Evolutionary conservation across 768 basidiomycete species (phyloP).

Genomic region (Cystoderma amianthinum): DNA sequence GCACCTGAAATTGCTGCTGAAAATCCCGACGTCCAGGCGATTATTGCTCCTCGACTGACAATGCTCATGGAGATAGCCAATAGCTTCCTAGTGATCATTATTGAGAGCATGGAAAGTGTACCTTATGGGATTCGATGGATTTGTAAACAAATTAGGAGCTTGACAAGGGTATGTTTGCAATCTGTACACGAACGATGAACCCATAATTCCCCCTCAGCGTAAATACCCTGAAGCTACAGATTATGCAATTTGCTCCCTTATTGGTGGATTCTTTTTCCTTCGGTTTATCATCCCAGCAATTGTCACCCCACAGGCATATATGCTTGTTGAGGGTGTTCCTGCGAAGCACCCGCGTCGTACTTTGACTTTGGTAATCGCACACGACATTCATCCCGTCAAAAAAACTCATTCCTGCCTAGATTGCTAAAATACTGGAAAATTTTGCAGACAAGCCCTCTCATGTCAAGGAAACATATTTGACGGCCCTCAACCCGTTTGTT

Average conservation of each 20-base stretch:
- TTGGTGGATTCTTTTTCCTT: conserved; percentile 99
- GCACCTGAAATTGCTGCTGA: conserved; percentile 92
- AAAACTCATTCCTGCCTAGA: conserved; percentile 49
- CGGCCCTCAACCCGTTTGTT: conserved; percentile 95
- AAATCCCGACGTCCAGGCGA: conserved; percentile 93
- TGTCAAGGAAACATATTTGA: conserved; percentile 98
- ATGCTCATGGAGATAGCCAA: conserved; percentile 99
- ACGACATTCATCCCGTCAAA: background rate
- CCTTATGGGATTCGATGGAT: conserved; percentile 99
- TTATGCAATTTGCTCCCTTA: conserved; percentile 96
- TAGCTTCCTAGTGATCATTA: conserved; percentile 94
- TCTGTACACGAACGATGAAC: background rate
- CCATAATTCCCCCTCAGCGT: conserved; percentile 42
- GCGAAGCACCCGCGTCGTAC: conserved; percentile 97
- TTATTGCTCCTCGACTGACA: conserved; percentile 92
- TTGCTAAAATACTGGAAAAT: conserved; percentile 99
- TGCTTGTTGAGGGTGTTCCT: conserved; percentile 97
- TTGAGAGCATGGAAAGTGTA: conserved; percentile 96
- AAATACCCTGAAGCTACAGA: conserved; percentile 99
- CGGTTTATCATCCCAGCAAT: conserved; percentile 99
- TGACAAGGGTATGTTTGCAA: conserved; percentile 72
- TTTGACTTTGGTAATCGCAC: conserved; percentile 61
- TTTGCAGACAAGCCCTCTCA: conserved; percentile 98
- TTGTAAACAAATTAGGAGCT: conserved; percentile 96
- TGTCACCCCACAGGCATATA: conserved; percentile 98